These are phyloP conservation scores for Smallanthus sonchifolius DNA, from an alignment of 129 eudicot species.

Conservation along the genomic window DNA sequence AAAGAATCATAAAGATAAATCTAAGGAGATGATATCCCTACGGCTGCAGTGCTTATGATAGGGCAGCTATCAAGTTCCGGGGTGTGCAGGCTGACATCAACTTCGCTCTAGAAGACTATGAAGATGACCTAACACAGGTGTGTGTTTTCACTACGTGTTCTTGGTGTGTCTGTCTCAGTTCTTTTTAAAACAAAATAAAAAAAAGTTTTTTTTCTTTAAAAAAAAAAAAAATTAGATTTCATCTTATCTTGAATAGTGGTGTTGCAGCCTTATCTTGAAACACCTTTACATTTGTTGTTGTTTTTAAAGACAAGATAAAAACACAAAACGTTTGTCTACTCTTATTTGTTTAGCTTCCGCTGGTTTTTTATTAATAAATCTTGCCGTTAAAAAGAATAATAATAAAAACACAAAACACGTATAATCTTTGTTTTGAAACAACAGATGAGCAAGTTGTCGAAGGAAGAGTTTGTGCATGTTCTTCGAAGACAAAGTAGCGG, in stretches of 20 bases:
- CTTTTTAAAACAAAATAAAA: too few species aligned
- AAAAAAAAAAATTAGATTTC: constrained; percentile 11
- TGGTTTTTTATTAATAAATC: too few species aligned
- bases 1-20: not conserved
- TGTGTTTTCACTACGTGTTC: constrained; percentile 20
- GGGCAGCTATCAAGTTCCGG: constrained; percentile 81
- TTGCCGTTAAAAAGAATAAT: too few species aligned
- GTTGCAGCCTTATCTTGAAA: constrained; percentile 44
- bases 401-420: too few species aligned
- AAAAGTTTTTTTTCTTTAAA: too few species aligned
- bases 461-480: constrained; percentile 96
- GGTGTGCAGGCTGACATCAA: constrained; percentile 82
- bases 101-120: constrained; percentile 57
- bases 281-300: constrained; percentile 10
- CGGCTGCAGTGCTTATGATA: constrained; percentile 68
- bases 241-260: constrained; percentile 49
- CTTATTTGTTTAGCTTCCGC: too few species aligned
- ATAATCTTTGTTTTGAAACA: constrained; percentile 37
- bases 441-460: constrained; percentile 74
- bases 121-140: constrained; percentile 81
- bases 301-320: constrained; percentile 18
- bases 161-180: not conserved
- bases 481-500: constrained; percentile 92
- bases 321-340: too few species aligned
- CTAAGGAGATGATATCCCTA: constrained; percentile 12